These are phyloP conservation scores for Coemansia sp. DNA, from an alignment of 192 early-diverging fungal genomes.

Conservation along the genomic window DNA sequence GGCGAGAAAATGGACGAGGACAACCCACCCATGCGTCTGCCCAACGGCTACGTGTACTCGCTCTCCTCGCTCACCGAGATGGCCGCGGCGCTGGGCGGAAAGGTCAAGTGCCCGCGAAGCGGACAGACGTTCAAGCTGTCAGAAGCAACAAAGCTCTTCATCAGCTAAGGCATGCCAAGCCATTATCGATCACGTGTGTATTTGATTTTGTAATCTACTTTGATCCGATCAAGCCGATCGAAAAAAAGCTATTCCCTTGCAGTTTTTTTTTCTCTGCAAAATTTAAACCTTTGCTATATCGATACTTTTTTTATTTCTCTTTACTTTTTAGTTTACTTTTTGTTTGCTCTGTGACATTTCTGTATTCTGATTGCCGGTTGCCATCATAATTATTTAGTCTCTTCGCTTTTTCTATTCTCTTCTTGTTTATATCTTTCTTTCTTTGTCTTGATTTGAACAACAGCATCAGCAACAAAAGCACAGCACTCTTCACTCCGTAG, in stretches of 20 bases:
- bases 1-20: slow-evolving; percentile 95
- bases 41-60: slow-evolving; percentile 96
- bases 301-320: background rate
- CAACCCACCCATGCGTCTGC: slow-evolving; percentile 93
- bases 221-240: background rate
- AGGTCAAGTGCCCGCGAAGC: slow-evolving; percentile 72
- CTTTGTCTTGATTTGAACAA: background rate
- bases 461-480: no score
- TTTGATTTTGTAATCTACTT: background rate
- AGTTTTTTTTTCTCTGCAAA: background rate
- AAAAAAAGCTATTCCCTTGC: background rate
- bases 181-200: slow-evolving; percentile 4
- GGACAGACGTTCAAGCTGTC: slow-evolving; percentile 54
- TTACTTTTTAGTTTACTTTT: background rate
- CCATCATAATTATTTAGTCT: background rate
- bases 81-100: slow-evolving; percentile 60
- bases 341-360: background rate
- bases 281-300: background rate
- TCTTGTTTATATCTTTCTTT: background rate
- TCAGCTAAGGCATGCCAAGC: slow-evolving; percentile 53
- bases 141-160: slow-evolving; percentile 74
- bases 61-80: slow-evolving; percentile 67
- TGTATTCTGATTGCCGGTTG: background rate
- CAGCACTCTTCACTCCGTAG: no score
- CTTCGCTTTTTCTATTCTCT: background rate